phyloP scores from a whole-genome alignment of 2,329 filamentous ascomycete species.

The Talaromyces piceae region DNA sequence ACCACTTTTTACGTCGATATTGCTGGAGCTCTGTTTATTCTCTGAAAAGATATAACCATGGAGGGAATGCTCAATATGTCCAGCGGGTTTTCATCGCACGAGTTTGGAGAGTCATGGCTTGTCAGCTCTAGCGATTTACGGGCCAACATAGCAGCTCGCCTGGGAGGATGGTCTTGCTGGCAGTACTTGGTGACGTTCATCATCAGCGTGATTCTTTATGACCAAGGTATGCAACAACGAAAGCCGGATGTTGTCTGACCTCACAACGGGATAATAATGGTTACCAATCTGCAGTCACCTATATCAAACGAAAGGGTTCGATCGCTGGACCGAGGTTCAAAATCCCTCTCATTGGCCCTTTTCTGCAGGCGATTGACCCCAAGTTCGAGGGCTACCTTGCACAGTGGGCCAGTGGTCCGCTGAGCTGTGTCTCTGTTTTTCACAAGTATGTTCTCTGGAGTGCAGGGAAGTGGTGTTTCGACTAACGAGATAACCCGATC shows the following conservation, averaged over 20 bases:
- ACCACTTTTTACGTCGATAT: no score
- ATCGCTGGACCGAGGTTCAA: slow-evolving; percentile 66
- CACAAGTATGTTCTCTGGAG: slow-evolving; percentile 87
- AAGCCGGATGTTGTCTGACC: not conserved
- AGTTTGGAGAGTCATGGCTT: no score
- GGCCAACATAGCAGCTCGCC: no score
- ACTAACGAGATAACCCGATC: no score
- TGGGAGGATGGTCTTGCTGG: no score
- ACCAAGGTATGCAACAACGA: slow-evolving; percentile 59
- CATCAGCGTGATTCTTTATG: slow-evolving; percentile 64
- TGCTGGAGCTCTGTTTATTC: no score
- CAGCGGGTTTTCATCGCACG: no score
- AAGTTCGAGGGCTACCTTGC: slow-evolving; percentile 75
- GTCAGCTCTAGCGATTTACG: no score
- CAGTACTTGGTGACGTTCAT: slow-evolving; percentile 59
- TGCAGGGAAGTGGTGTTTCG: no score
- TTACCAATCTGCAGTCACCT: slow-evolving; percentile 48
- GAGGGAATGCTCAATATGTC: no score
- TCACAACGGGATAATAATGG: no score
- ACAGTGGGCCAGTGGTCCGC: slow-evolving; percentile 79
- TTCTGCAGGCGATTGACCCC: slow-evolving; percentile 75
- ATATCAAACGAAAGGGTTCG: slow-evolving; percentile 60
- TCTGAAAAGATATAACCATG: no score
- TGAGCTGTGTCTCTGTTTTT: slow-evolving; percentile 91
- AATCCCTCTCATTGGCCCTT: slow-evolving; percentile 74